Conservation (phyloP, 768 basidiomycete genomes). For the Lactarius trivialis region DNA sequence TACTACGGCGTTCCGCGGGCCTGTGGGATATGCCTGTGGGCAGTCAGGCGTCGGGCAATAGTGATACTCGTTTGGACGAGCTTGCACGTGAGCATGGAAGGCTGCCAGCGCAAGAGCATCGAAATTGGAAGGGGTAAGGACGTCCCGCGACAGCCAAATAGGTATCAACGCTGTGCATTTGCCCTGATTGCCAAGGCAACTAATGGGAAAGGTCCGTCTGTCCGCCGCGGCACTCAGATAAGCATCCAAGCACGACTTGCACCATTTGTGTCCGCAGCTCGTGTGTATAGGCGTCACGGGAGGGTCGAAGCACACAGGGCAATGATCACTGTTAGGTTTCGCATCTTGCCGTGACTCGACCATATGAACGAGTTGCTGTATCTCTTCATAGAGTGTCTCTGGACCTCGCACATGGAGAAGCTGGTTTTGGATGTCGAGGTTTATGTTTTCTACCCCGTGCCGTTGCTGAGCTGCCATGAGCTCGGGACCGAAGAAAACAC, state of each 20-base stretch:
- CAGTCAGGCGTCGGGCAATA: constrained; percentile 81
- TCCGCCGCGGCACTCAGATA: constrained; percentile 56
- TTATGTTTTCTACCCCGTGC: constrained; percentile 53
- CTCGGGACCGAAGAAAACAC: constrained; percentile 41
- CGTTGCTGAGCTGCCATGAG: constrained; percentile 40
- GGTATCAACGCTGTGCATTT: constrained; percentile 54
- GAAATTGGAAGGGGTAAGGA: constrained; percentile 49
- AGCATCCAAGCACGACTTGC: constrained; percentile 49
- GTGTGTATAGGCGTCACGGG: constrained; percentile 47
- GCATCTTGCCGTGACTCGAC: constrained; percentile 28
- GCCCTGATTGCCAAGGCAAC: constrained; percentile 60
- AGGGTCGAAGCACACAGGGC: constrained; percentile 67
- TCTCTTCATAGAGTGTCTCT: constrained; percentile 38
- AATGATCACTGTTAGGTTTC: constrained; percentile 29
- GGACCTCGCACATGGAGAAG: constrained; percentile 52
- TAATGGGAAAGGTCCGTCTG: constrained; percentile 60
- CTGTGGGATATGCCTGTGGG: constrained; percentile 60
- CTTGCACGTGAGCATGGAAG: constrained; percentile 53
- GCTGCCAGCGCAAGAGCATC: constrained; percentile 51
- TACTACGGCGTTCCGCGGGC: constrained; percentile 42
- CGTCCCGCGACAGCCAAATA: constrained; percentile 40
- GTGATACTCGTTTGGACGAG: constrained; percentile 54
- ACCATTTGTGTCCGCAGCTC: constrained; percentile 63
- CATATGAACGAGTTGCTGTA: constrained; percentile 36
- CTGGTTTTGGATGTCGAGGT: constrained; percentile 39